Evolutionary conservation across 768 basidiomycete genomes (phyloP).

Genomic region (Sutorius australiensis): DNA sequence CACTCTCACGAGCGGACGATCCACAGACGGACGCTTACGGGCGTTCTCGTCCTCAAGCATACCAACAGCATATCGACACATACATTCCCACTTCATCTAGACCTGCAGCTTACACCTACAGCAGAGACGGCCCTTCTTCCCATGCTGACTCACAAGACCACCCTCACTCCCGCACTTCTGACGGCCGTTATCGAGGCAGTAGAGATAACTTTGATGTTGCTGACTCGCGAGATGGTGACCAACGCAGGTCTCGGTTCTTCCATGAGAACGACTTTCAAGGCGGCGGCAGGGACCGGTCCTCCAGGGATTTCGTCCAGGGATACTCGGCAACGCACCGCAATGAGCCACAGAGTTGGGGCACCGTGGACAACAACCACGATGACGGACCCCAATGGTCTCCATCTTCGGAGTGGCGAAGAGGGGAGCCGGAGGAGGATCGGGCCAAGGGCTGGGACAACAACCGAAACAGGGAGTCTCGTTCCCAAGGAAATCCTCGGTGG

Average conservation of each 20-base stretch:
- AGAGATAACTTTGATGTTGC: slow-evolving; percentile 47
- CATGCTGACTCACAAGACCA: slow-evolving; percentile 45
- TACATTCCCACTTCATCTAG: slow-evolving; percentile 43
- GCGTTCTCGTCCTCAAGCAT: slow-evolving; percentile 43
- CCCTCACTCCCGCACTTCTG: slow-evolving; percentile 38
- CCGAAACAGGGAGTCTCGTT: slow-evolving; percentile 35
- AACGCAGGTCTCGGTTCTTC: slow-evolving; percentile 40
- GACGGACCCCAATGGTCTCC: slow-evolving; percentile 41
- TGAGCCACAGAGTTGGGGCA: slow-evolving; percentile 43
- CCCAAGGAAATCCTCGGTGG: slow-evolving; percentile 31
- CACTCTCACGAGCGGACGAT: slow-evolving; percentile 49
- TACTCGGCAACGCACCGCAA: slow-evolving; percentile 44
- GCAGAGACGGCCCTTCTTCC: slow-evolving; percentile 51
- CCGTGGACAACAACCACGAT: slow-evolving; percentile 39
- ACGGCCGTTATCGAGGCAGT: slow-evolving; percentile 48
- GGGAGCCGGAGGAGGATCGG: slow-evolving; percentile 38
- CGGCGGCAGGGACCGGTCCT: slow-evolving; percentile 44
- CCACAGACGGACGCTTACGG: slow-evolving; percentile 50
- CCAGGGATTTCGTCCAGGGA: slow-evolving; percentile 44
- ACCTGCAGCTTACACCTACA: slow-evolving; percentile 45
- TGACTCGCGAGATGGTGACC: slow-evolving; percentile 43
- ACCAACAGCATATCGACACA: slow-evolving; percentile 41
- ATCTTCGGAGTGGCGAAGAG: slow-evolving; percentile 40
- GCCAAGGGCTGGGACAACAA: slow-evolving; percentile 33
- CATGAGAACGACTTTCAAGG: slow-evolving; percentile 41